Evolutionary conservation across 2,329 filamentous ascomycete genomes (phyloP), one percentile per base, ranked within the genome.

Genomic region (Fusarium sp.): DNA sequence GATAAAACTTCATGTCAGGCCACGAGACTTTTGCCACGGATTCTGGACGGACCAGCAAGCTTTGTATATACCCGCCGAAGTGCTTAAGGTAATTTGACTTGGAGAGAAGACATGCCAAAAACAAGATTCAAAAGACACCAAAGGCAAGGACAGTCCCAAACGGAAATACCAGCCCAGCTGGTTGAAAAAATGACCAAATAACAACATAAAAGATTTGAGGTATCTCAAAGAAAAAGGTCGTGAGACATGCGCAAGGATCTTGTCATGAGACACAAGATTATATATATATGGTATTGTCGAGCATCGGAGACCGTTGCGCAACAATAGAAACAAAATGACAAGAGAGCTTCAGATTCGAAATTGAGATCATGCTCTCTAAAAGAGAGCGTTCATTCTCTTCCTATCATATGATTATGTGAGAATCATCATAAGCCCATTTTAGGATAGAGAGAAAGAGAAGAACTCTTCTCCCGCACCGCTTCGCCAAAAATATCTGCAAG

Each of bases 301-400:
- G 17, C 30, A 42, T 57, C 15, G 32, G n/a, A 18, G 39, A 41
- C 24, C 28, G 17, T 24, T 11, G 35, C 20, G 22, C 15, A 30
- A 42, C 14, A 20, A n/a, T 15, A 62, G 50, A 39, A 57, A 66
- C 63, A 18, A 67, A 75, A 63, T 39, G 39, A 67, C 26, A 50
- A 60, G 20, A 26, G 53, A 72, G 88, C 88, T 89, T 91, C 89
- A 90, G 89, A 90, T 88, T 86, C 81, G 81, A 83, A 83, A 82
- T 84, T 90, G 86, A 90, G 86, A 91, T 91, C 89, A 91, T 87
- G 84, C 85, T 85, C 84, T 84, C 85, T 82, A 74, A 76, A 70
- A 78, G 83, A 82, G 82, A 87, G 85, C 86, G 84, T 88, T 91
- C 88, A 90, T 85, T 87, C 89, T 91, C 89, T 91, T 91, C 89